Evolutionary conservation across 257 asterid genomes (phyloP), one percentile per base, ranked within the genome.

Genomic region (Marsdenia floribunda): DNA sequence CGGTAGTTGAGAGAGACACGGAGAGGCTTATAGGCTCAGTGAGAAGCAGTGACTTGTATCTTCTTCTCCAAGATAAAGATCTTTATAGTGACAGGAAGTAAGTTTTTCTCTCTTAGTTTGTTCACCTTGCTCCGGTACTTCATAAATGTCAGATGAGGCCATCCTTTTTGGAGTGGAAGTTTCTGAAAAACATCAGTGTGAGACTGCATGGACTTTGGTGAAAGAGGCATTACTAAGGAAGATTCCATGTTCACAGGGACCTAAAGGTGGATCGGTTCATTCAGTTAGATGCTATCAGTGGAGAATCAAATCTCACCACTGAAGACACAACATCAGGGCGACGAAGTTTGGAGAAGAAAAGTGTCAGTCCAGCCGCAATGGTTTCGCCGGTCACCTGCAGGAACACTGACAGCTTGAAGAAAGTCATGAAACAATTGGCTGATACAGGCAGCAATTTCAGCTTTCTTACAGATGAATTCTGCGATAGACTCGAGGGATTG

Each of bases 51-150:
- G 73, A 75, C n/a, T 11, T 75, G n/a, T 16, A 53, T 67, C 73
- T 21, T 67, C 73, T 75, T 68, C 50, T 75, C 4, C 61, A 55
- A 75, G 46, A 75, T 49, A 50, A n/a, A 15, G 59, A 75, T 50
- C 73, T 75, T 21, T 75, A 37, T 53, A 54, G 68, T 24, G 52
- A 75, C 58, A 66, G 78, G 53, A 75, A 66, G 78, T 75, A 67
- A 67, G 68, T 67, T 12, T 5, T 19, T n/a, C 35, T 52, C 63
- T 21, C 35, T 12, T 29, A 29, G 1, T 29, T 38, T 24, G 15
- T 57, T 38, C 50, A 11, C 49, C 19, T 63, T 63, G 13, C 35
- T 63, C 44, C 26, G 5, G 40, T 26, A 3, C 66, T 26, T 8
- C 64, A 19, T 53, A 53, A 9, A 53, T 53, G 59, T 53, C 64